phyloP scores from a whole-genome alignment of 495 filamentous ascomycete genomes.

The Daldinia loculata region DNA sequence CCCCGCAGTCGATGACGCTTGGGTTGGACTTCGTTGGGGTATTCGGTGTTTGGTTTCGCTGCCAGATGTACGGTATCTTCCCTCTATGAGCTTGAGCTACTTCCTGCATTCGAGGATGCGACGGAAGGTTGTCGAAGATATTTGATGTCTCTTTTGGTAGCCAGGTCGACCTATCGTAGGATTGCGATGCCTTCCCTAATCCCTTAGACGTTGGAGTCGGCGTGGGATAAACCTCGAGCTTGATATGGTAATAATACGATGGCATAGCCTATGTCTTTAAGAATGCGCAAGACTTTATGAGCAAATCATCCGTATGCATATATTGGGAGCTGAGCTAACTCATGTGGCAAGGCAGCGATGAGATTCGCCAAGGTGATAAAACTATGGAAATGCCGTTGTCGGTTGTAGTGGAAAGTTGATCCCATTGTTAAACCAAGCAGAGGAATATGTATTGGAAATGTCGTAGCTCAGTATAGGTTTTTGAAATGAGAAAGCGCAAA shows the following conservation, averaged over 20 bases:
- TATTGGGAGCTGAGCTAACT: constrained; percentile 19
- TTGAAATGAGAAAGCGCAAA: background rate
- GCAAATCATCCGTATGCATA: constrained; percentile 31
- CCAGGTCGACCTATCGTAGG: constrained; percentile 46
- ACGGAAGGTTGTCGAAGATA: constrained; percentile 58
- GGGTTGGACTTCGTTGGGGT: constrained; percentile 3
- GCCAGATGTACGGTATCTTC: constrained; percentile 13
- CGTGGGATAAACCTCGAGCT: constrained; percentile 79
- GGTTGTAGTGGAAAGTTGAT: constrained; percentile 2
- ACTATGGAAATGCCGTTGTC: constrained; percentile 11
- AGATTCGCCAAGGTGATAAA: constrained; percentile 8
- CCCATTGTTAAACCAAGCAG: constrained; percentile 17
- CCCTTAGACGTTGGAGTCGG: constrained; percentile 45
- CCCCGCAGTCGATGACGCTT: constrained; percentile 57
- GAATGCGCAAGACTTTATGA: background rate
- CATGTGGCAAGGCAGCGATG: constrained; percentile 14
- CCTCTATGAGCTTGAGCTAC: background rate
- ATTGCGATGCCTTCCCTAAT: constrained; percentile 15
- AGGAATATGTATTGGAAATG: constrained; percentile 1
- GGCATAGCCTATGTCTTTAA: constrained; percentile 61
- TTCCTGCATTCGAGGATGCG: constrained; percentile 46
- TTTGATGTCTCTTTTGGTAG: constrained; percentile 46
- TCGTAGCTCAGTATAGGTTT: constrained; percentile 5
- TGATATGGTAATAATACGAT: constrained; percentile 90
- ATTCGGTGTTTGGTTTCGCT: constrained; percentile 8